Percentiles rank a stretch among this genome's conserved stretches.
phyloP scores from a whole-genome alignment of 148 eudicot species.

The Linanthus parryae region DNA sequence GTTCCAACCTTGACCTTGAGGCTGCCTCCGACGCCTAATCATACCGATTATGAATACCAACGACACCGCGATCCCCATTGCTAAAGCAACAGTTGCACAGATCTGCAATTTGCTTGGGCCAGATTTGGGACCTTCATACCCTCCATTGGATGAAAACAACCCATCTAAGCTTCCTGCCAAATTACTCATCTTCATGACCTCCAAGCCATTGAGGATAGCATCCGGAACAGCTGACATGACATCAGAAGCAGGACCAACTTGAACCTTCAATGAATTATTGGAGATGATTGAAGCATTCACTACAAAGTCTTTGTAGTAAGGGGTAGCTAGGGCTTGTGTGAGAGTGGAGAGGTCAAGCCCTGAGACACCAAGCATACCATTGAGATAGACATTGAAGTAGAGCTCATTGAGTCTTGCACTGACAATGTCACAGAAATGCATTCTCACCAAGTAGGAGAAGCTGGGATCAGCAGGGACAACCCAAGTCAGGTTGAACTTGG shows the following conservation, averaged over 20 bases:
- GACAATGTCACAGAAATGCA: constrained; percentile 64
- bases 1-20: constrained; percentile 38
- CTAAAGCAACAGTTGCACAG: constrained; percentile 25
- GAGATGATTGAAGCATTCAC: constrained; percentile 37
- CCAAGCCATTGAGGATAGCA: constrained; percentile 58
- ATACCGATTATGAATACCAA: constrained; percentile 29
- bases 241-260: constrained; percentile 36
- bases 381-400: constrained; percentile 50
- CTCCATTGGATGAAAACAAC: constrained; percentile 40
- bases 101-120: constrained; percentile 23
- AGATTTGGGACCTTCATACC: constrained; percentile 18
- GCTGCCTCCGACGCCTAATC: constrained; percentile 37
- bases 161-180: constrained; percentile 54
- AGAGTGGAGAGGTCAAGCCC: constrained; percentile 41
- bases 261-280: constrained; percentile 37
- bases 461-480: constrained; percentile 40
- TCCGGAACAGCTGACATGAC: constrained; percentile 20
- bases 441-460: constrained; percentile 43
- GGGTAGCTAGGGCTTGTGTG: constrained; percentile 35
- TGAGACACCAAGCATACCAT: constrained; percentile 35
- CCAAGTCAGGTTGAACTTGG: constrained; percentile 56
- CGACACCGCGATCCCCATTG: constrained; percentile 28
- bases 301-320: constrained; percentile 53
- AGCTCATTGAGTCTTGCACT: constrained; percentile 34
- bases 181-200: constrained; percentile 64